Evolutionary conservation across 2,329 filamentous ascomycete genomes (phyloP).

Genomic region (Ambrosiella beaveri): DNA sequence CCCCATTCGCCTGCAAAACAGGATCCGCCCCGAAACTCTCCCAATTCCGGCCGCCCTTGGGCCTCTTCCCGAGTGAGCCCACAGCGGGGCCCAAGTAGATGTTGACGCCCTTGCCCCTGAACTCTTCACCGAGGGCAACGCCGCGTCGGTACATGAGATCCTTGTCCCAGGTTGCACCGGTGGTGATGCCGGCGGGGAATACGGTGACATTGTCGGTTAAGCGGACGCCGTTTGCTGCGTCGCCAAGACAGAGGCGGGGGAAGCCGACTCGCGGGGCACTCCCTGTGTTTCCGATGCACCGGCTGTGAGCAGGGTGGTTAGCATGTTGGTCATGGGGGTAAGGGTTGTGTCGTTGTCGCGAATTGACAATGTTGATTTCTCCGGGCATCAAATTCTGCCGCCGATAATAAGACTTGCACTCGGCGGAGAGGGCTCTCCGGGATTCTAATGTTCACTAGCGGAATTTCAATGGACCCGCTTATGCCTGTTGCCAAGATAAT

Average conservation of each 20-base stretch:
- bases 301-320: conserved; percentile 22
- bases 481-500: no score
- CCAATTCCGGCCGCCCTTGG: conserved; percentile 57
- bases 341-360: not conserved
- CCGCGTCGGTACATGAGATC: conserved; percentile 50
- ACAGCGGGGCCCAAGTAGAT: conserved; percentile 54
- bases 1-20: conserved; percentile 58
- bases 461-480: no score
- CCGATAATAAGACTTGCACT: no score
- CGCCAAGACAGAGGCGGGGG: conserved; percentile 53
- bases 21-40: conserved; percentile 59
- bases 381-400: no score
- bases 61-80: conserved; percentile 54
- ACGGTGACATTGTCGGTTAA: conserved; percentile 59
- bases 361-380: no score
- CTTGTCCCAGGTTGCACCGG: conserved; percentile 60
- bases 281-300: conserved; percentile 61
- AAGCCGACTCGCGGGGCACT: conserved; percentile 54
- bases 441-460: no score
- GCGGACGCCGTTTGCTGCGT: conserved; percentile 53
- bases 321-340: no score
- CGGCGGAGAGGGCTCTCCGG: no score
- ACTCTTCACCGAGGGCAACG: conserved; percentile 52
- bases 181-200: conserved; percentile 65
- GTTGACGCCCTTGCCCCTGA: conserved; percentile 55